Evolutionary conservation across 352 stramenopile genomes (phyloP).

Genomic region (Phytophthora brassicae): DNA sequence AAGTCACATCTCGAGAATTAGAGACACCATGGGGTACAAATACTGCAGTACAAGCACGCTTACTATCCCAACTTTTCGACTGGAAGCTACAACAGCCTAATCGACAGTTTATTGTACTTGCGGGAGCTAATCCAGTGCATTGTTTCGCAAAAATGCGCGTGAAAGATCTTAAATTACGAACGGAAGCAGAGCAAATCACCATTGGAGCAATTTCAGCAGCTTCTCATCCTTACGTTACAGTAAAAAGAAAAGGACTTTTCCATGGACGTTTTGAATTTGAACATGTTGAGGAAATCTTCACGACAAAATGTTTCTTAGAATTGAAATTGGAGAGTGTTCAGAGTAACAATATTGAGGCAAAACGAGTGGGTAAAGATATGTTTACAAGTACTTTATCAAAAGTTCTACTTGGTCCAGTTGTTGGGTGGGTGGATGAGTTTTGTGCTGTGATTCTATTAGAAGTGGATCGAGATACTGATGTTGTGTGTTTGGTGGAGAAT

Average conservation of each 20-base stretch:
- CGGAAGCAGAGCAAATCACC: slow-evolving; percentile 44
- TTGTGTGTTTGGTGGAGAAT: slow-evolving; percentile 61
- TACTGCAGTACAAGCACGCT: slow-evolving; percentile 34
- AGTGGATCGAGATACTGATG: slow-evolving; percentile 51
- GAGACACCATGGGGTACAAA: slow-evolving; percentile 48
- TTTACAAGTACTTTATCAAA: slow-evolving; percentile 21
- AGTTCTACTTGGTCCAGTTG: slow-evolving; percentile 65
- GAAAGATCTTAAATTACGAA: slow-evolving; percentile 50
- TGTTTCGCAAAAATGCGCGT: slow-evolving; percentile 44
- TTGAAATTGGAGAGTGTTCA: slow-evolving; percentile 14
- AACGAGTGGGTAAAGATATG: slow-evolving; percentile 19
- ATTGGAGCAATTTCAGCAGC: slow-evolving; percentile 39
- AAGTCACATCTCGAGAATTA: slow-evolving; percentile 10
- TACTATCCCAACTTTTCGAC: slow-evolving; percentile 63
- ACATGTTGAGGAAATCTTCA: slow-evolving; percentile 30
- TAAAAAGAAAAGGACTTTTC: slow-evolving; percentile 23
- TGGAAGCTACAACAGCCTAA: slow-evolving; percentile 63
- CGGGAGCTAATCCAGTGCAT: slow-evolving; percentile 36
- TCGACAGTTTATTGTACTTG: slow-evolving; percentile 48
- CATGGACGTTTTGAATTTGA: slow-evolving; percentile 54
- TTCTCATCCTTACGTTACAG: not conserved
- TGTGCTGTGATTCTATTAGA: slow-evolving; percentile 69
- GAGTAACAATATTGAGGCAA: slow-evolving; percentile 10
- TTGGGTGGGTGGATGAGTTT: slow-evolving; percentile 65
- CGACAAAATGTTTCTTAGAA: slow-evolving; percentile 35